Evolutionary conservation across 352 stramenopile genomes (phyloP).

Genomic region (Peronospora belbahrii): DNA sequence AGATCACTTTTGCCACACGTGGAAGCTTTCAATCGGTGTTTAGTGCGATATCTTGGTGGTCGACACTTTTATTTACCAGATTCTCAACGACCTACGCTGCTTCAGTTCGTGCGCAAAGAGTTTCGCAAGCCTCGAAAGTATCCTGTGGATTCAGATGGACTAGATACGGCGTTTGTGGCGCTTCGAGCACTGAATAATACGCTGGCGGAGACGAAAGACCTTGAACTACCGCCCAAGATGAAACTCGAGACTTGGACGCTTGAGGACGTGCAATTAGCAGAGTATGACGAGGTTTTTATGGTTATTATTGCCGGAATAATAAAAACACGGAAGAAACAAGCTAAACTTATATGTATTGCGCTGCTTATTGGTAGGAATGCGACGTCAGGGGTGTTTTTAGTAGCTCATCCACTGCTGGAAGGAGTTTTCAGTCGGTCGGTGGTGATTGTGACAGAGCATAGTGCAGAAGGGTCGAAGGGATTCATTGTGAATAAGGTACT

Average conservation of each 20-base stretch:
- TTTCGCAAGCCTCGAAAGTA: conserved; percentile 26
- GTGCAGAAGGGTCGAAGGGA: conserved; percentile 40
- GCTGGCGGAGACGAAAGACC: conserved; percentile 34
- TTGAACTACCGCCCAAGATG: conserved; percentile 21
- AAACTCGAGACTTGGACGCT: conserved; percentile 9
- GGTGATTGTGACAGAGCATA: conserved; percentile 69
- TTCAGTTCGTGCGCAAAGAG: conserved; percentile 40
- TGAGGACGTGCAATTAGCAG: conserved; percentile 30
- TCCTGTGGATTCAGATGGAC: conserved; percentile 6
- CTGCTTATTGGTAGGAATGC: conserved; percentile 17
- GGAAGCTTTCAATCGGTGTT: conserved; percentile 49
- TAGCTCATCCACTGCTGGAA: conserved; percentile 65
- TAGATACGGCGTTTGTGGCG: conserved; percentile 63
- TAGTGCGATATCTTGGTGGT: conserved; percentile 45
- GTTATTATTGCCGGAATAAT: too few relatives aligned
- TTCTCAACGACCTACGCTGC: conserved; percentile 19
- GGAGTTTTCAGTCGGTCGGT: conserved; percentile 69
- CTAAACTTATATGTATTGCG: too few relatives aligned
- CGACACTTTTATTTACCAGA: conserved; percentile 66
- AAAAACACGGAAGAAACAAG: too few relatives aligned
- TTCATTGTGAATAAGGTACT: conserved; percentile 71
- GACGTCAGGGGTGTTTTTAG: conserved; percentile 56
- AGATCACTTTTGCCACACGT: conserved; percentile 40
- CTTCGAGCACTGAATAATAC: conserved; percentile 55
- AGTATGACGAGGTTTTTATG: conserved; percentile 26